A percentile compares a stretch with the other conserved stretches of the same genome.
Evolutionary conservation across 1,284 basidiomycete species (phyloP).

Genomic region (Ustilago esculenta): DNA sequence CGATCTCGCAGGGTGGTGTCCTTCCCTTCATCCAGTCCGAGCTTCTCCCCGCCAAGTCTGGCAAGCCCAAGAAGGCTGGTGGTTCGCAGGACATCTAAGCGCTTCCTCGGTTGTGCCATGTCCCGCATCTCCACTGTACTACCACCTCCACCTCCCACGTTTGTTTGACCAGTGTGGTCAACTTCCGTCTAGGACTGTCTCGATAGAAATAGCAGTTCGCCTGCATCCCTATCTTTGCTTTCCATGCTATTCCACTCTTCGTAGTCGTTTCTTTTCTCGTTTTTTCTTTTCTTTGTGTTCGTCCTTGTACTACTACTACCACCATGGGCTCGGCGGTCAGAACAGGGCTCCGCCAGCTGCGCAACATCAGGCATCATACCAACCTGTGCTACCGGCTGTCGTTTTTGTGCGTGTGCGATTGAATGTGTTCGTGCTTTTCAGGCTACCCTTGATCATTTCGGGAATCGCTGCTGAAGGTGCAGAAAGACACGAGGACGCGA

Average conservation of each 20-base stretch:
- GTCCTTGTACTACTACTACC: constrained; percentile 58
- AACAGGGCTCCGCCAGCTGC: constrained; percentile 52
- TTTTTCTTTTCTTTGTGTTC: constrained; percentile 49
- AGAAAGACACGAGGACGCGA: no score
- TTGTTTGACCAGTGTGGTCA: neutral
- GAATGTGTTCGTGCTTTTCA: no score
- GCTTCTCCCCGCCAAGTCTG: constrained; percentile 77
- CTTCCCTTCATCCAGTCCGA: constrained; percentile 90
- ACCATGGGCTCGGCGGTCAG: constrained; percentile 56
- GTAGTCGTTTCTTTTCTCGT: constrained; percentile 17
- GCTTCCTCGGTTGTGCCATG: constrained; percentile 11
- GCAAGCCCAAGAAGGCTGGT: constrained; percentile 69
- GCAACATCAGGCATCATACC: constrained; percentile 55
- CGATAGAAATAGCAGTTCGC: constrained; percentile 17
- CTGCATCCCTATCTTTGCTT: constrained; percentile 11
- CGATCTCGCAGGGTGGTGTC: constrained; percentile 83
- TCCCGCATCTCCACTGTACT: constrained; percentile 33
- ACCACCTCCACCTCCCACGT: constrained; percentile 14
- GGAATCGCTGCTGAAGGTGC: no score
- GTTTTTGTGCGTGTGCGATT: no score
- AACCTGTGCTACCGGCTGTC: constrained; percentile 19
- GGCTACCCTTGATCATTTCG: no score
- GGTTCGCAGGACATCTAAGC: constrained; percentile 65
- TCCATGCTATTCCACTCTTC: constrained; percentile 1
- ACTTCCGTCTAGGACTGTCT: constrained; percentile 11